A percentile compares a stretch with the other conserved stretches of the same genome.
These are phyloP conservation scores for Rhizopogon sp. DNA, from an alignment of 768 basidiomycete species.

Conservation along the genomic window DNA sequence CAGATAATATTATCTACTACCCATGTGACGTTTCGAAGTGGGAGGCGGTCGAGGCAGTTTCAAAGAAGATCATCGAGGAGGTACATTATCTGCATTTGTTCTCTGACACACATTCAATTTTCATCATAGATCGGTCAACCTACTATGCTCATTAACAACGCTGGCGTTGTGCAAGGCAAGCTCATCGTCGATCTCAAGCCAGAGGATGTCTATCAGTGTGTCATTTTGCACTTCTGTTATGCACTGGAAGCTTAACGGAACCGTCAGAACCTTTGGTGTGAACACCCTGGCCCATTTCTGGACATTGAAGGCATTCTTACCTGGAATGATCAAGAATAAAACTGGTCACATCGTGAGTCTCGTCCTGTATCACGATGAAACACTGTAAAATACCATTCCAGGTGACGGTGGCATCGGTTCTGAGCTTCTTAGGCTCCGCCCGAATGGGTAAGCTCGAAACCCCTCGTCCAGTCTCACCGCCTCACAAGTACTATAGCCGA, in stretches of 20 bases:
- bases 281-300: slow-evolving; percentile 90
- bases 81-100: slow-evolving; percentile 31
- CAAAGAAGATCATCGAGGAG: slow-evolving; percentile 73
- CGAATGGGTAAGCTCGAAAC: slow-evolving; percentile 59
- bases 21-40: slow-evolving; percentile 90
- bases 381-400: slow-evolving; percentile 25
- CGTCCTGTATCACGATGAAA: neutral
- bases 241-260: neutral
- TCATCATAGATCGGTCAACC: slow-evolving; percentile 70
- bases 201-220: slow-evolving; percentile 76
- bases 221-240: neutral
- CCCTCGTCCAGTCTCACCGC: neutral
- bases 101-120: neutral
- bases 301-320: slow-evolving; percentile 90
- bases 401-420: slow-evolving; percentile 75
- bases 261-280: slow-evolving; percentile 76
- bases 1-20: slow-evolving; percentile 81
- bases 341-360: slow-evolving; percentile 79
- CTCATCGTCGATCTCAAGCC: slow-evolving; percentile 72
- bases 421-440: slow-evolving; percentile 66
- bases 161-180: slow-evolving; percentile 91
- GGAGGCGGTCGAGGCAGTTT: slow-evolving; percentile 75
- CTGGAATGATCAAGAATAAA: slow-evolving; percentile 73
- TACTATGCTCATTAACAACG: slow-evolving; percentile 91
- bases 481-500: slow-evolving; percentile 48